phyloP scores from a whole-genome alignment of 2,329 filamentous ascomycete genomes.

The Xylariaceae sp. region DNA sequence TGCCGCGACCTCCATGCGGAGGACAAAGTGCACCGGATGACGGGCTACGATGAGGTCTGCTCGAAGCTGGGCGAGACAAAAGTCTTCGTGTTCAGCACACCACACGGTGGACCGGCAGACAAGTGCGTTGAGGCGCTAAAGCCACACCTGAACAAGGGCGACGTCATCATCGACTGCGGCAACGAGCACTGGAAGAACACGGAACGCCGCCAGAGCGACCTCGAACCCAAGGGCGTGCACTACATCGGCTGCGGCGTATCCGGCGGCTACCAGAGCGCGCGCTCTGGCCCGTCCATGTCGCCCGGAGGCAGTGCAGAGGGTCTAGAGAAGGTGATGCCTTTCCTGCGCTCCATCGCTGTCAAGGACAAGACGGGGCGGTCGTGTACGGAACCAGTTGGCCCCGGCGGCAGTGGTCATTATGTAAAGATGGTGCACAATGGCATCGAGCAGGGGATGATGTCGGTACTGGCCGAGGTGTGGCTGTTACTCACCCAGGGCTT shows the following conservation, averaged over 20 bases:
- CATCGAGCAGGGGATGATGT: conserved; percentile 69
- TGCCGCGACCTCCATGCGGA: conserved; percentile 27
- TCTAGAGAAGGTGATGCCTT: conserved; percentile 53
- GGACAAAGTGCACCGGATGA: conserved; percentile 29
- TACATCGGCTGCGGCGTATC: conserved; percentile 65
- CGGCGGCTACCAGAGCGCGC: conserved; percentile 63
- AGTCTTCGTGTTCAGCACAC: conserved; percentile 47
- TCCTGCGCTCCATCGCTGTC: conserved; percentile 56
- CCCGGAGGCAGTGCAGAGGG: conserved; percentile 55
- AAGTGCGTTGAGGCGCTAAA: conserved; percentile 31
- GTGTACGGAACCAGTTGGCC: conserved; percentile 56
- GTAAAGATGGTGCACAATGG: conserved; percentile 75
- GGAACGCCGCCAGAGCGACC: conserved; percentile 54
- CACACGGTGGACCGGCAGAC: conserved; percentile 39
- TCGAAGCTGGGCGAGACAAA: conserved; percentile 42
- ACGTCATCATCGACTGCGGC: conserved; percentile 63
- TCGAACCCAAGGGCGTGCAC: conserved; percentile 50
- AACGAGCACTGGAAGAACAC: conserved; percentile 65
- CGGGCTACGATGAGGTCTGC: conserved; percentile 46
- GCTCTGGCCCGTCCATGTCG: conserved; percentile 61
- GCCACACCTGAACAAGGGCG: conserved; percentile 50
- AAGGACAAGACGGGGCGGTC: conserved; percentile 54
- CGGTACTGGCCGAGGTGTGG: conserved; percentile 59
- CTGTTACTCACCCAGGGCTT: conserved; percentile 54
- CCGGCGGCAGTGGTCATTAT: conserved; percentile 61